A percentile compares a stretch with the other conserved stretches of the same genome.
Conservation (phyloP, 176 grass and related monocot genomes). For the Alopecurus myosuroides region DNA sequence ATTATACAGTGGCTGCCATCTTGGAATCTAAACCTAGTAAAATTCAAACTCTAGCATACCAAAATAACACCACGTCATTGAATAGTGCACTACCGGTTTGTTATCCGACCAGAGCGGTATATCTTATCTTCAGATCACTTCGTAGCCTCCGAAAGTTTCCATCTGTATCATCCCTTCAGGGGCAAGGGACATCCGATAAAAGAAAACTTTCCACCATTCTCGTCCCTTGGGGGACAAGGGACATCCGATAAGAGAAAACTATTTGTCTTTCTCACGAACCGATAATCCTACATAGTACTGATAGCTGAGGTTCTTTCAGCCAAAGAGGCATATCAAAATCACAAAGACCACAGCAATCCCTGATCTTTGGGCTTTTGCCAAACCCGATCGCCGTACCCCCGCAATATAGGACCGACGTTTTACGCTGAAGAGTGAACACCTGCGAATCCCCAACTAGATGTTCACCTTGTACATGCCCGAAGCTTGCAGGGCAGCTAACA, state of each 20-base stretch:
- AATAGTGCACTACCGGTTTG: background rate
- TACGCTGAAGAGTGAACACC: background rate
- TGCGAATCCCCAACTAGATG: background rate
- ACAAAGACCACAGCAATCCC: background rate
- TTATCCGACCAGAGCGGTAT: background rate
- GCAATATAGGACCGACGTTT: background rate
- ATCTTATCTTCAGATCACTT: background rate
- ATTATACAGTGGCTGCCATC: background rate
- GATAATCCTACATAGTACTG: background rate
- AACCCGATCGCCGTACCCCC: background rate
- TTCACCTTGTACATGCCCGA: background rate
- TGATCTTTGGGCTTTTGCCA: background rate
- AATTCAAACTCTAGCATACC: background rate
- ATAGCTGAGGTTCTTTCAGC: background rate
- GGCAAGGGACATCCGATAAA: background rate
- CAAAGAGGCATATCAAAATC: constrained; percentile 1
- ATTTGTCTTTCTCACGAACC: background rate
- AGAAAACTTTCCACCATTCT: background rate
- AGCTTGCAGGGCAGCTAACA: background rate
- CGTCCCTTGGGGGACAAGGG: background rate
- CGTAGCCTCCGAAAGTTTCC: background rate
- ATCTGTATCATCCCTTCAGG: background rate
- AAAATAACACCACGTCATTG: background rate
- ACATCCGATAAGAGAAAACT: background rate
- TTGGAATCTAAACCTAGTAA: background rate